Evolutionary conservation across 139 green algal species (phyloP).

Genomic region (Chlorella vulgaris): DNA sequence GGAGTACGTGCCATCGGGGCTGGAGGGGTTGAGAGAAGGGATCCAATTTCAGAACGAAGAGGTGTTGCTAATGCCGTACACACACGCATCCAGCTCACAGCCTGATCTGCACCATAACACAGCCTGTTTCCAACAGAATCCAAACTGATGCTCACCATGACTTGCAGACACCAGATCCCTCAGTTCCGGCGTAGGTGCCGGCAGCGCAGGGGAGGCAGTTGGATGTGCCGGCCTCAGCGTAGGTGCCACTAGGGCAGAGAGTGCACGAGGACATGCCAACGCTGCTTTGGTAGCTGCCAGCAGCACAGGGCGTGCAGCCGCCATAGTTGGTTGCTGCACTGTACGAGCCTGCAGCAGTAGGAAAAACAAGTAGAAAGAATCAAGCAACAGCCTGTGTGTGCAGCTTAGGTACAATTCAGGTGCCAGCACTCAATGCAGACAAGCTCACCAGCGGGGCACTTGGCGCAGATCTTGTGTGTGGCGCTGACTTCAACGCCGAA

Average conservation of each 20-base stretch:
- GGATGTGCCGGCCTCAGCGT: neutral
- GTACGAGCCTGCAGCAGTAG: neutral
- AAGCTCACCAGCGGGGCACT: conserved; percentile 7
- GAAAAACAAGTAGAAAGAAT: neutral
- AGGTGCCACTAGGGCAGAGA: neutral
- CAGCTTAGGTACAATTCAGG: neutral
- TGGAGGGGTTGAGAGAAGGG: neutral
- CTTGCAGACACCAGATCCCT: neutral
- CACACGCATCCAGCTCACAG: too few relatives aligned
- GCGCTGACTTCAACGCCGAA: neutral
- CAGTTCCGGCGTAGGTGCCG: neutral
- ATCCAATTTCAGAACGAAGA: too few relatives aligned
- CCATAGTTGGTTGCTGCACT: neutral
- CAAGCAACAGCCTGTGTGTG: neutral
- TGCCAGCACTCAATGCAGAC: neutral
- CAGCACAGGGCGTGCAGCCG: neutral
- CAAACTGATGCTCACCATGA: neutral
- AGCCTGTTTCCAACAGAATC: too few relatives aligned
- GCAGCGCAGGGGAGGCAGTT: conserved; percentile 21
- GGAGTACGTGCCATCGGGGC: neutral
- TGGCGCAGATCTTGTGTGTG: neutral
- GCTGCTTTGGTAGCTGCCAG: neutral
- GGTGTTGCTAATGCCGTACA: too few relatives aligned
- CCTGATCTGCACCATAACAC: too few relatives aligned
- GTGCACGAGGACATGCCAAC: neutral